Base-by-base conservation (phyloP, 116 monocot genomes). In the Phalaenopsis hybrid region DNA sequence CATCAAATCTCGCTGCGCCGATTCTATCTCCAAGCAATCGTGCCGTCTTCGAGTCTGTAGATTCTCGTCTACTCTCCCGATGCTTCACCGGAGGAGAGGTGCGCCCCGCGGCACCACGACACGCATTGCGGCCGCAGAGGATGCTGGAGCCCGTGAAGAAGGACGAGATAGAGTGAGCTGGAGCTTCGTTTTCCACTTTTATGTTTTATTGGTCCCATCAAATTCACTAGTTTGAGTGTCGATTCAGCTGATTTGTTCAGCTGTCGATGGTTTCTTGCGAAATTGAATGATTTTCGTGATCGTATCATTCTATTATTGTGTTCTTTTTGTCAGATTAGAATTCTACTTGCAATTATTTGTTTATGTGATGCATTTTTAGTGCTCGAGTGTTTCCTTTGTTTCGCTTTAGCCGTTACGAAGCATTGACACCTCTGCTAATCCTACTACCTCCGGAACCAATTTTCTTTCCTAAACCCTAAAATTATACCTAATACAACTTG, bases 31-130 rank as follows among this genome's bases (percentile, higher is more conserved):
- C 18, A 57, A 9, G n/a, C 46, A 75, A 8, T 17, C 44, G 8
- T 44, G 18, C 6, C 20, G 20, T 18, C n/a, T n/a, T 46, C 17
- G 45, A n/a, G 45, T 33, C 6, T 21, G 4, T n/a, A 45, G 45
- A 5, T 6, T 70, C 81, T 72, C 55, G 33, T 49, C 44, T 58
- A 28, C 58, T 18, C 51, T 49, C 79, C 55, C 48, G 59, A 81
- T 82, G 69, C 85, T 82, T 57, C 79, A 73, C 15, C 82, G 82
- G 68, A 75, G 79, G 68, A 80, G 76, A 50, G 43, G 1, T 9
- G 43, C 21, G 3, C 8, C 43, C 75, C 75, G 44, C 6, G 55
- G 41, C 57, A 13, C 51, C 33, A 8, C 50, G 34, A 78, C 25
- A 48, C 57, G 70, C 17, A 59, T 48, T 21, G 79, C 74, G 1